Evolutionary conservation across 2,329 filamentous ascomycete species (phyloP), one percentile per base, ranked within the genome.

Genomic region (Paecilomyces sp.): DNA sequence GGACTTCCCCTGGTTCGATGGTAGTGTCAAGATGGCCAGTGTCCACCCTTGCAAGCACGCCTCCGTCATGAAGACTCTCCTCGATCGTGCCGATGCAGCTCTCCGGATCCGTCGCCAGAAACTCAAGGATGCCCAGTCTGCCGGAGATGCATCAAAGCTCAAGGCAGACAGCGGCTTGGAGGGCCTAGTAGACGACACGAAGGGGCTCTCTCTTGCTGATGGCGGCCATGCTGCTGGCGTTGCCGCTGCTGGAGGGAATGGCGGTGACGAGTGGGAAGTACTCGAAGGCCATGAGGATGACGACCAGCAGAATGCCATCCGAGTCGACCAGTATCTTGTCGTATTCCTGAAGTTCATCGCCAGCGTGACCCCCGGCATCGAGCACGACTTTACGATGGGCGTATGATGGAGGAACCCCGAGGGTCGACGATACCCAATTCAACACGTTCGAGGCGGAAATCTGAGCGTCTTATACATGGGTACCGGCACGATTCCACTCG

Each of bases 1-100:
- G 74, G 92, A 97, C 76, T 99, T 99, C 72, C 92, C 91, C 54
- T 97, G 96, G 80, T 94, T 95, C 73, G 89, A 91, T 65, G 88
- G 90, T 70, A 88, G 87, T 67, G 86, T 97, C 72, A 96, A 97
- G 81, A 99, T 97, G 85, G 94, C 93, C 34, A 94, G 89, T 33
- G 90, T 99, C 13, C 94, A 99, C 72, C 94, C 94, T 3, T 99
- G 94, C 84, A 95, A 94, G 74, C 94, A 99, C 73, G 94, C 94
- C 9, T 89, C 89, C 30, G 94, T 99, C 67, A 99, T 99, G 94
- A 99, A 97, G 79, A 91, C 91, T 24, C 85, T 99, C 3, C 88
- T 99, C 47, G 94, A 97, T 76, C 91, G 94, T 36, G 94, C 94
- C 54, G 93, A 99, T 72, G 91, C 91, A 24, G 93, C 93, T 0